Evolutionary conservation across 116 monocot species (phyloP), one percentile per base, ranked within the genome.

Genomic region (Cymodocea nodosa): DNA sequence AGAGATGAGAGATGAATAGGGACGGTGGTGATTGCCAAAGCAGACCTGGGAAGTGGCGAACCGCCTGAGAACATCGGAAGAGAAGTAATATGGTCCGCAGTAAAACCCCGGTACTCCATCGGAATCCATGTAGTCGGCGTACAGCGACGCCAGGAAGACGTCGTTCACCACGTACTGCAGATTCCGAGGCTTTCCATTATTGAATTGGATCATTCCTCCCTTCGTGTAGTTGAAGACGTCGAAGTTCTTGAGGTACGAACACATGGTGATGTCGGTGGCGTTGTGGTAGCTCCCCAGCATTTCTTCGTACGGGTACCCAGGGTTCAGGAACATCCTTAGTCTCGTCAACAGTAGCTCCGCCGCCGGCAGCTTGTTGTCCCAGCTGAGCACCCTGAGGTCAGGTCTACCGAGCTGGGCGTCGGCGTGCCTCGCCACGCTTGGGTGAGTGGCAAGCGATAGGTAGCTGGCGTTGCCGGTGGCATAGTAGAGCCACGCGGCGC

Each of bases 331-430:
- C 35, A 95, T 64, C 63, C 95, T 72, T 8, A 95, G 54, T 74
- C 95, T 81, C 0, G 83, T 76, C 4, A 95, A 71, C 24, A 94
- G 74, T 22, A 94, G 74, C 77, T 82, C 61, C 0, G 93, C 89
- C 0, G 70, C 93, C 2, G 93, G 89, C 4, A 86, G 72, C 84
- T 94, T 94, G 72, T 89, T 94, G 68, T 89, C 93, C 93, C 93
- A 94, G 69, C 89, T 89, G 60, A 94, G 65, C 39, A 89, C 89
- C 9, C 59, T 71, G 12, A 84, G 59, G 53, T 89, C 89, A n/a
- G 59, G 53, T 3, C 80, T 69, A n/a, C 40, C 15, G 40, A 44
- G 8, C 30, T 77, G 75, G 6, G 80, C 93, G 37, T 79, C 73
- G 51, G 93, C 83, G 44, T 86, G 84, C 69, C 65, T 80, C 6